phyloP scores from a whole-genome alignment of 768 basidiomycete species.

The Dacryopinax primogenitus region DNA sequence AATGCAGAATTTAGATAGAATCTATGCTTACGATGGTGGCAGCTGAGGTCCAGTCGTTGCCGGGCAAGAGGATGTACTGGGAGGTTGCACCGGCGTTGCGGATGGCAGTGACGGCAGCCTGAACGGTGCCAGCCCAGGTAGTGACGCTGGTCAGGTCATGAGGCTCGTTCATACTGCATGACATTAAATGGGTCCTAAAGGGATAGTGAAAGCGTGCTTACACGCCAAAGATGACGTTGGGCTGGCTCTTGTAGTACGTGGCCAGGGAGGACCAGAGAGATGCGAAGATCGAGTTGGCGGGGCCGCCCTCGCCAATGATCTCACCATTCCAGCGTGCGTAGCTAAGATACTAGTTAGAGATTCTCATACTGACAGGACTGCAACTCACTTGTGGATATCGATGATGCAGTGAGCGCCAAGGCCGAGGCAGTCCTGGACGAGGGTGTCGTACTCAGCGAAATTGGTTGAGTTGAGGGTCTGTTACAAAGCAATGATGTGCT shows the following conservation, averaged over 20 bases:
- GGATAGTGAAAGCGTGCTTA: not conserved
- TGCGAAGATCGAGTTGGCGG: constrained; percentile 43
- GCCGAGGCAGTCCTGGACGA: constrained; percentile 39
- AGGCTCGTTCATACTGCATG: constrained; percentile 44
- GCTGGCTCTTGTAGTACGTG: constrained; percentile 31
- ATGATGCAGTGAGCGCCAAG: constrained; percentile 43
- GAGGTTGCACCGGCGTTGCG: constrained; percentile 42
- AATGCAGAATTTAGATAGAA: constrained; percentile 35
- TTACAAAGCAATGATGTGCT: constrained; percentile 13
- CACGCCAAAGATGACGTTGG: constrained; percentile 27
- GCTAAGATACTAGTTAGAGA: constrained; percentile 32
- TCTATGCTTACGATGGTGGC: constrained; percentile 36
- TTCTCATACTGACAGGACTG: not conserved
- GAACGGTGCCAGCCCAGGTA: constrained; percentile 40
- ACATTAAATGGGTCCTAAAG: not conserved
- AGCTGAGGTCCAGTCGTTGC: constrained; percentile 39
- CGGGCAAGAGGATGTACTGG: constrained; percentile 47
- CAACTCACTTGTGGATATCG: constrained; percentile 28
- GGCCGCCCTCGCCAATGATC: constrained; percentile 54
- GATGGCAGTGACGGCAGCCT: constrained; percentile 51
- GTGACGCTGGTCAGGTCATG: constrained; percentile 40
- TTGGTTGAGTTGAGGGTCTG: constrained; percentile 31
- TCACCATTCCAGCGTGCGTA: constrained; percentile 44
- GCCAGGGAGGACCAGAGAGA: constrained; percentile 43
- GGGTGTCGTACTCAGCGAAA: constrained; percentile 39